Conservation (phyloP, 768 basidiomycete species). For the Mycena metata region DNA sequence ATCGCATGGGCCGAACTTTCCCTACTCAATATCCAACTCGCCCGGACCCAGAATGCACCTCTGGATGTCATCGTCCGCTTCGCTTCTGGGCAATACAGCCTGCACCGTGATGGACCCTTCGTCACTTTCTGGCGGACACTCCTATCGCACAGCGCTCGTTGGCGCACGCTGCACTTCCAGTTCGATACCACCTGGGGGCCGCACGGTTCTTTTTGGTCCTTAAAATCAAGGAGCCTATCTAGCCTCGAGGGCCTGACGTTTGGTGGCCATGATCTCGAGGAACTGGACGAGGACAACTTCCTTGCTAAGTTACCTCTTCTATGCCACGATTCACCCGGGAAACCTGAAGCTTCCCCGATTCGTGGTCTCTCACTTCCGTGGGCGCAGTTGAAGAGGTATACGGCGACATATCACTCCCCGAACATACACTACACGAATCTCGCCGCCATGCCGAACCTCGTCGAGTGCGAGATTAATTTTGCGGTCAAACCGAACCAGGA, state of each 20-base stretch:
- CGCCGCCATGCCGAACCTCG: neutral
- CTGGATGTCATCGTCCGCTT: neutral
- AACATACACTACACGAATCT: neutral
- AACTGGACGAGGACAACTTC: too few relatives aligned
- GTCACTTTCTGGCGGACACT: neutral
- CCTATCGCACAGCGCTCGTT: neutral
- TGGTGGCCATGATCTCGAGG: neutral
- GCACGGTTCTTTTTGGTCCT: neutral
- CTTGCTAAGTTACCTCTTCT: neutral
- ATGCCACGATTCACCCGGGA: neutral
- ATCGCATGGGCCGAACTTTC: neutral
- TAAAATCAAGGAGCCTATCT: neutral
- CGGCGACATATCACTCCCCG: neutral
- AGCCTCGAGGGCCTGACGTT: neutral
- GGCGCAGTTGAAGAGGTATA: conserved; percentile 10
- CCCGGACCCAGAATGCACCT: neutral
- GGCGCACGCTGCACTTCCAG: conserved; percentile 10
- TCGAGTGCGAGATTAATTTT: conserved; percentile 11
- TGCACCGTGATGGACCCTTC: neutral
- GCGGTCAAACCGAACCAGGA: too few relatives aligned
- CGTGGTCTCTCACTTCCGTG: neutral
- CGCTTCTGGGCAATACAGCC: too few relatives aligned
- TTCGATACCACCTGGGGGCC: neutral
- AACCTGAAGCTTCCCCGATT: neutral
- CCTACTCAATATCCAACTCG: neutral